Percentiles rank a stretch among this genome's conserved stretches.
These are phyloP conservation scores for Citrus hindsii DNA, from an alignment of 345 rosid species.

Conservation along the genomic window DNA sequence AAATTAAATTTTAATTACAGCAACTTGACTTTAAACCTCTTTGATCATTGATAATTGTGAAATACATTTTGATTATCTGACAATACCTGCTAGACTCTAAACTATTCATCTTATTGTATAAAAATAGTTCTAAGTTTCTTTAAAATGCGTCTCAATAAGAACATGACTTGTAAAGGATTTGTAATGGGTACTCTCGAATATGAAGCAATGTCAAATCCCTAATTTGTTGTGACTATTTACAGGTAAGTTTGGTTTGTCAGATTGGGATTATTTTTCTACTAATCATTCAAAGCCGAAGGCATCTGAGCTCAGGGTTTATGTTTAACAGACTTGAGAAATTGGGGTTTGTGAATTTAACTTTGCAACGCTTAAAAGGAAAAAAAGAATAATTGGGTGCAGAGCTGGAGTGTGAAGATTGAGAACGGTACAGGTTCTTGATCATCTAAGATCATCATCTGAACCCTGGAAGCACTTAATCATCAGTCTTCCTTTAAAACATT, in stretches of 20 bases:
- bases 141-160: too few species aligned
- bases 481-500: not conserved
- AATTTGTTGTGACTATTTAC: not conserved
- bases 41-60: too few species aligned
- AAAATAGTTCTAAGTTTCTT: too few species aligned
- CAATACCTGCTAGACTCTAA: too few species aligned
- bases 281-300: not conserved
- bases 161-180: not conserved
- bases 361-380: not conserved
- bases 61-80: too few species aligned
- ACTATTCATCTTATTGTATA: too few species aligned
- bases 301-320: conserved; percentile 5
- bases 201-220: not conserved
- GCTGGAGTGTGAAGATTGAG: not conserved
- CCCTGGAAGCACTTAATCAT: not conserved
- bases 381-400: too few species aligned
- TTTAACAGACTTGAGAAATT: conserved; percentile 7
- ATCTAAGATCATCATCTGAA: not conserved
- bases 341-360: not conserved
- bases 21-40: too few species aligned
- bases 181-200: not conserved
- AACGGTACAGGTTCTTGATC: not conserved
- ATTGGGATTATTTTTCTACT: not conserved
- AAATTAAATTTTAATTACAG: too few species aligned
- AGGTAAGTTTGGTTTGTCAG: not conserved